Evolutionary conservation across 345 rosid species (phyloP), one percentile per base, ranked within the genome.

Genomic region (Lepidium africanum): DNA sequence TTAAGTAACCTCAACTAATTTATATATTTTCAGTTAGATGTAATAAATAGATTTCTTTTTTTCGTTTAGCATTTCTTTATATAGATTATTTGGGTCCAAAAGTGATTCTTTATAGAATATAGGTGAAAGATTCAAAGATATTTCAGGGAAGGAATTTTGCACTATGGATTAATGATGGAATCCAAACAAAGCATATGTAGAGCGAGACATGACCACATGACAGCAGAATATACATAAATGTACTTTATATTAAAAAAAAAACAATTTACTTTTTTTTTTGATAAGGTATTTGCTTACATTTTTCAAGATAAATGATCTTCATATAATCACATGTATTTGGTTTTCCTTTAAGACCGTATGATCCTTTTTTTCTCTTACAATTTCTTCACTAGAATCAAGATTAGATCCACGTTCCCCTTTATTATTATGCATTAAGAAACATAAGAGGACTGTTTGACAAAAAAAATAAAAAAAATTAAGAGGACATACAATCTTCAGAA

Each of bases 161-260:
- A 25, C 27, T 25, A 25, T 25, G 27, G 3, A 25, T 25, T 27
- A 27, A 27, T 5, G 32, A 5, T 27, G 32, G 32, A 27, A 27
- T 27, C 19, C n/a, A n/a, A n/a, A n/a, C 65, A 47, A 1, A 13
- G 5, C 14, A 40, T 6, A 30, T 2, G 19, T 43, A 67, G 23
- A 19, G 50, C 16, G 19, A 21, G 73, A 48, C 65, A 59, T 42
- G 21, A 13, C 59, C 48, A 48, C 65, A 67, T 67, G 47, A 21
- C 23, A 3, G n/a, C 15, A 59, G 21, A 12, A 17, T 65, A 30
- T 12, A 19, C 67, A 60, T 70, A 61, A 59, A 21, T 1, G 23
- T 21, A 21, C 23, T 21, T 21, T 21, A 21, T 25, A 2, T 25
- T 2, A 2, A 25, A 25, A 25, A 25, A 25, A 2, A 2, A 25